Conservation (phyloP, 768 basidiomycete genomes). For the Calocybe gangraenosa region DNA sequence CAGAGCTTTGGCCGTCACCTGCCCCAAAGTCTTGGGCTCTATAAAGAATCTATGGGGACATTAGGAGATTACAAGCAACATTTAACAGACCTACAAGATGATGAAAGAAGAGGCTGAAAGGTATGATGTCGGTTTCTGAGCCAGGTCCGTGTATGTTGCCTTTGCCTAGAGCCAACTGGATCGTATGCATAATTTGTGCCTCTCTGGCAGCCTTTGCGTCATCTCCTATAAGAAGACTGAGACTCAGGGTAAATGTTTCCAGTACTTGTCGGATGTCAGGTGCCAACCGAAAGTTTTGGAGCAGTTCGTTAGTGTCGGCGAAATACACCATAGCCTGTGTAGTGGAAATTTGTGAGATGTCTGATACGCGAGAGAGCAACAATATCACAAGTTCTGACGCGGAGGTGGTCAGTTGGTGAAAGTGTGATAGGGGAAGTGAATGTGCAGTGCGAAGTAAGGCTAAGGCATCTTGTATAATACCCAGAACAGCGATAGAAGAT, state of each 20-base stretch:
- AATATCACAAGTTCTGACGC: constrained; percentile 63
- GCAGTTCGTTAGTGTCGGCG: constrained; percentile 48
- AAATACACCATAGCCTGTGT: constrained; percentile 51
- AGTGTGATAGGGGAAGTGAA: constrained; percentile 49
- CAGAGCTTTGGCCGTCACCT: constrained; percentile 49
- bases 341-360: constrained; percentile 58
- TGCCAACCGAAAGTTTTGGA: constrained; percentile 50
- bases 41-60: constrained; percentile 43
- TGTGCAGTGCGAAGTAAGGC: constrained; percentile 55
- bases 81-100: constrained; percentile 45
- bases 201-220: constrained; percentile 68
- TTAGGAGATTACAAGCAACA: constrained; percentile 1
- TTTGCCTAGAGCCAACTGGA: constrained; percentile 56
- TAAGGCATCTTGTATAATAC: constrained; percentile 57
- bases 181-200: constrained; percentile 64
- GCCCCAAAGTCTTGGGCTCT: constrained; percentile 61
- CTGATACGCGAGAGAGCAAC: constrained; percentile 55
- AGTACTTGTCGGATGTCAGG: constrained; percentile 50
- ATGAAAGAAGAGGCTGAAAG: constrained; percentile 57
- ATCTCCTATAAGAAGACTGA: constrained; percentile 61
- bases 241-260: constrained; percentile 54
- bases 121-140: constrained; percentile 62
- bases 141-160: constrained; percentile 51
- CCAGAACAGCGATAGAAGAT: constrained; percentile 44
- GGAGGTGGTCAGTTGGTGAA: constrained; percentile 54